A percentile compares a stretch with the other conserved stretches of the same genome.
phyloP scores from a whole-genome alignment of 495 filamentous ascomycete genomes.

The Parachaetomium inaequale region DNA sequence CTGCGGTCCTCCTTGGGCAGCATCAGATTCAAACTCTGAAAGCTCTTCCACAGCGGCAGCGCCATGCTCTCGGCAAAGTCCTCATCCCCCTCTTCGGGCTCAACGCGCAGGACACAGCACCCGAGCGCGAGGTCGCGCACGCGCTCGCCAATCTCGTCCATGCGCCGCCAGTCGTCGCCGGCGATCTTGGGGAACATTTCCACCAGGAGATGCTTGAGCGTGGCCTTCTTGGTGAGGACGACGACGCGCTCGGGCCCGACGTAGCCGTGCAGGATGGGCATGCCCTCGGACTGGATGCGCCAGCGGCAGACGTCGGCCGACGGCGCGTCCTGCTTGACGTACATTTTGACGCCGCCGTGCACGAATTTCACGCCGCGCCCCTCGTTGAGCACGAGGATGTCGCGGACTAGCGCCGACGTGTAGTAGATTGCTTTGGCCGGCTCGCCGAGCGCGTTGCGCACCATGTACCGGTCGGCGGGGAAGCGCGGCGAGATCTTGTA shows the following conservation, averaged over 20 bases:
- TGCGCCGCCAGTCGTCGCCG: slow-evolving; percentile 61
- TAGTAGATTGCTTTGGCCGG: slow-evolving; percentile 93
- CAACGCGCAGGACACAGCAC: slow-evolving; percentile 83
- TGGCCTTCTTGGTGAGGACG: slow-evolving; percentile 66
- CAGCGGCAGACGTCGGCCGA: slow-evolving; percentile 78
- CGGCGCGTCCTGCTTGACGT: slow-evolving; percentile 93
- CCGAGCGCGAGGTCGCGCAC: slow-evolving; percentile 78
- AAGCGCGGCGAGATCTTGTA: slow-evolving; percentile 79
- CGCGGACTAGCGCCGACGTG: slow-evolving; percentile 75
- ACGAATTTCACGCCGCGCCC: slow-evolving; percentile 89
- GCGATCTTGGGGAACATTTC: slow-evolving; percentile 93
- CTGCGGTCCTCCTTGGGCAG: slow-evolving; percentile 91
- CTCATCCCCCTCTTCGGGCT: slow-evolving; percentile 62
- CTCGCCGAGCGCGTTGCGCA: slow-evolving; percentile 79
- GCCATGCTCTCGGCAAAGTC: slow-evolving; percentile 78
- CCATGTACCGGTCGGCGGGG: slow-evolving; percentile 88
- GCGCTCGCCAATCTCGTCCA: slow-evolving; percentile 85
- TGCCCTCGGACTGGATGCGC: slow-evolving; percentile 91
- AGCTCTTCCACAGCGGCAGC: slow-evolving; percentile 85
- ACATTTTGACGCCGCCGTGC: slow-evolving; percentile 96
- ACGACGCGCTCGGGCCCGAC: slow-evolving; percentile 76
- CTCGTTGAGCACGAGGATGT: slow-evolving; percentile 80
- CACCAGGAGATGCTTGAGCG: slow-evolving; percentile 71
- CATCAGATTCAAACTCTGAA: slow-evolving; percentile 90
- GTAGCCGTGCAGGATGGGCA: slow-evolving; percentile 83